These are phyloP conservation scores for Boletus patriciae DNA, from an alignment of 768 basidiomycete species.

Conservation along the genomic window DNA sequence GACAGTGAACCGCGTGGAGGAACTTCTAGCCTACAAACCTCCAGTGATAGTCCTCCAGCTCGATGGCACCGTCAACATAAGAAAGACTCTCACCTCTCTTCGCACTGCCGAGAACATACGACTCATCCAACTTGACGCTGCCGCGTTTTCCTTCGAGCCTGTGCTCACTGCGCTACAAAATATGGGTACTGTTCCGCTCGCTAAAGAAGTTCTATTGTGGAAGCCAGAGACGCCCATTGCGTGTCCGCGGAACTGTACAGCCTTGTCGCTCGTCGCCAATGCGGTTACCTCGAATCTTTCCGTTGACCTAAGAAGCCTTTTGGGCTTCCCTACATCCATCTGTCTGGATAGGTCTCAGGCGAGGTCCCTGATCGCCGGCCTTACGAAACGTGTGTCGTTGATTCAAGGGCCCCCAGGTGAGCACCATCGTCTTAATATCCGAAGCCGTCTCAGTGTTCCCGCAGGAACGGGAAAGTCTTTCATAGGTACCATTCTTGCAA, in stretches of 20 bases:
- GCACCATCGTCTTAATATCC: not conserved
- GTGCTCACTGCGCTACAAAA: constrained; percentile 56
- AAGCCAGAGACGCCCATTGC: constrained; percentile 19
- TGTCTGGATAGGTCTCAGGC: constrained; percentile 52
- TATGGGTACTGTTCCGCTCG: constrained; percentile 44
- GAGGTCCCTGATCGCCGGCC: constrained; percentile 45
- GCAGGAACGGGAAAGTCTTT: constrained; percentile 74
- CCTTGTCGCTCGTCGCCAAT: constrained; percentile 22
- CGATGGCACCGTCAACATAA: constrained; percentile 41
- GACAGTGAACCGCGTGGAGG: constrained; percentile 54
- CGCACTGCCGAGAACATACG: constrained; percentile 34
- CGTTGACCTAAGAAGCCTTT: constrained; percentile 39
- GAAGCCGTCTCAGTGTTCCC: not conserved
- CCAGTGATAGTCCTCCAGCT: constrained; percentile 57
- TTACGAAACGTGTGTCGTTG: constrained; percentile 54
- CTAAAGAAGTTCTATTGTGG: constrained; percentile 56
- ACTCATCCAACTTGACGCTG: constrained; percentile 57
- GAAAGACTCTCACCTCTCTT: constrained; percentile 40
- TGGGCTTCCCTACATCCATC: constrained; percentile 40
- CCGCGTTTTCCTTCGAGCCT: constrained; percentile 61
- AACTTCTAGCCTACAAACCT: constrained; percentile 44
- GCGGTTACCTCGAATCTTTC: constrained; percentile 31
- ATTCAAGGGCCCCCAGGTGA: constrained; percentile 73
- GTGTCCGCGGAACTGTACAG: not conserved
- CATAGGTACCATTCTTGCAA: constrained; percentile 63